Base-by-base conservation (phyloP, 2,329 filamentous ascomycete species). In the Didymella segeticola region DNA sequence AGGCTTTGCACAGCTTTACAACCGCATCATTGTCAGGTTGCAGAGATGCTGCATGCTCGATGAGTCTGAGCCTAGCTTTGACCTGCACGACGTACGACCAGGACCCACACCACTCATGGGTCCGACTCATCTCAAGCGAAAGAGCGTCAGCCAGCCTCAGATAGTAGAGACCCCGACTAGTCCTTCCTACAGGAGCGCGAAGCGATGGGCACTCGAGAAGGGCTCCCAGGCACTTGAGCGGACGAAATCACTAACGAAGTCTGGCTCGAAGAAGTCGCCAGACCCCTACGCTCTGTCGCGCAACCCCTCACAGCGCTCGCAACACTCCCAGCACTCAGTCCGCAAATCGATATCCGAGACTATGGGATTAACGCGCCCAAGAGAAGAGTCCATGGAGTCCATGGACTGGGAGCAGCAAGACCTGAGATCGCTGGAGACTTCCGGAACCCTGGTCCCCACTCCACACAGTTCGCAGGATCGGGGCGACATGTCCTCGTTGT, bases 21-120 rank as follows among this genome's bases (percentile, higher is more conserved):
- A 70, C 25, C 68, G 84, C 83, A 38, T 83, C 75, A 17, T 79
- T 73, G 66, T 72, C 12, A 70, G 73, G 56, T 62, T 76, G 25
- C 72, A 75, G 45, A 66, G 71, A 37, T 76, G 73, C 46, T 75
- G 73, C 56, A 67, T 74, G 53, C 69, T 76, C 7, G 73, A 76
- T 47, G 72, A 75, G 50, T 69, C 67, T 20, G 72, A 75, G 36
- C 63, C 69, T 7, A 57, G 59, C 20, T 64, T 69, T 41, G 70
- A 73, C 43, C 57, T 66, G 47, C 62, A 58, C 30, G 68, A 68
- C 25, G 47, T 67, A 15, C 60, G 63, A 47, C 61, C 66, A 23
- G 64, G 63, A 17, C 54, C 61, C 3, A 56, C 56, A 20, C 63
- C 64, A 22, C 53, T 64, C 27, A 55, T 60, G 36, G 60, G 63